Percentiles rank a stretch among this genome's conserved stretches.
Conservation (phyloP, 1,139 yeast species). For the Scheffersomyces parashehatae region DNA sequence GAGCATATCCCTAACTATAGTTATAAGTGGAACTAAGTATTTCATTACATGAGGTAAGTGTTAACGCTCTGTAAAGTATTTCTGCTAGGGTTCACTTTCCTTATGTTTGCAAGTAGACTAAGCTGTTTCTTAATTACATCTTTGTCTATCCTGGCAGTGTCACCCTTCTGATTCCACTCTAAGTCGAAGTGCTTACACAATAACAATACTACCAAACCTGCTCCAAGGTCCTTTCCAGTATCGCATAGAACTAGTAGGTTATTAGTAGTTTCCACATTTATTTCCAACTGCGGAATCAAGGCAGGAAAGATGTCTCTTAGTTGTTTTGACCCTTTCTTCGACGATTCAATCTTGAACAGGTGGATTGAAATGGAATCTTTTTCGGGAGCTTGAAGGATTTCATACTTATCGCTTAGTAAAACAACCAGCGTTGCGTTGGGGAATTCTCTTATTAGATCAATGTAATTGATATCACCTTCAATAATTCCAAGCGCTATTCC, state of each 20-base stretch:
- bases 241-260: slow-evolving; percentile 55
- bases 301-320: slow-evolving; percentile 46
- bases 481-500: slow-evolving; percentile 34
- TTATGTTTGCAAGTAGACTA: slow-evolving; percentile 44
- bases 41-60: slow-evolving; percentile 31
- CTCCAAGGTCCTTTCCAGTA: slow-evolving; percentile 64
- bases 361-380: slow-evolving; percentile 7
- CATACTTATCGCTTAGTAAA: slow-evolving; percentile 24
- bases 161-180: slow-evolving; percentile 32
- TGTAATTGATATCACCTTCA: slow-evolving; percentile 13
- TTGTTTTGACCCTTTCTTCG: slow-evolving; percentile 65
- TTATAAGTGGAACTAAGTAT: slow-evolving; percentile 4
- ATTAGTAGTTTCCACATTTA: slow-evolving; percentile 10
- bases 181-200: slow-evolving; percentile 48
- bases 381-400: slow-evolving; percentile 21
- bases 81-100: slow-evolving; percentile 71
- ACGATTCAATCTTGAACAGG: slow-evolving; percentile 36
- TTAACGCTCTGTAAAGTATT: slow-evolving; percentile 72
- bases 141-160: slow-evolving; percentile 38
- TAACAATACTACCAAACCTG: slow-evolving; percentile 57
- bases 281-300: slow-evolving; percentile 21
- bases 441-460: slow-evolving; percentile 8
- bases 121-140: slow-evolving; percentile 59
- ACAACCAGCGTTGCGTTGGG: slow-evolving; percentile 18
- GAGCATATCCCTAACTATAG: too few relatives aligned